A percentile compares a stretch with the other conserved stretches of the same genome.
These are phyloP conservation scores for Trichoderma erinaceum DNA, from an alignment of 495 filamentous ascomycete genomes.

Conservation along the genomic window DNA sequence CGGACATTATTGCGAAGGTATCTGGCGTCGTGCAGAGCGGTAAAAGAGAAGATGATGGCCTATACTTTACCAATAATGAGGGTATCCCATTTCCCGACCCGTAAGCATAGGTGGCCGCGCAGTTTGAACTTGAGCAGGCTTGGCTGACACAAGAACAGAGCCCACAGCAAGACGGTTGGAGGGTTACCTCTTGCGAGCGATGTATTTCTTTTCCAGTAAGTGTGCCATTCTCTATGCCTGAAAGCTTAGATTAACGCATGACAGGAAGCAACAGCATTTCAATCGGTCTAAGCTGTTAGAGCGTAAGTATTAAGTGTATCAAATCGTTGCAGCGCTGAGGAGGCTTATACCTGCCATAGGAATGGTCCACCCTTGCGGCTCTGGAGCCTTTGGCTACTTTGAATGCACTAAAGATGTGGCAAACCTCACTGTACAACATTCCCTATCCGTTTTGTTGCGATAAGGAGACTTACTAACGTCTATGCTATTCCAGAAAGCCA, in stretches of 20 bases:
- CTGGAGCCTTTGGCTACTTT: constrained; percentile 42
- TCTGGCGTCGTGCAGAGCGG: constrained; percentile 42
- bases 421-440: constrained; percentile 21
- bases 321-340: too few relatives aligned
- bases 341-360: constrained; percentile 21
- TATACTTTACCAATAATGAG: constrained; percentile 57
- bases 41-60: constrained; percentile 43
- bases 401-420: constrained; percentile 51
- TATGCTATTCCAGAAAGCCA: constrained; percentile 24
- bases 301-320: constrained; percentile 26
- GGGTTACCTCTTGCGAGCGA: constrained; percentile 53
- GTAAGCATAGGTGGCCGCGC: constrained; percentile 14
- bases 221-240: constrained; percentile 22
- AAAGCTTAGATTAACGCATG: constrained; percentile 21
- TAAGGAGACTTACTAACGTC: background rate
- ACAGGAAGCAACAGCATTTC: constrained; percentile 35
- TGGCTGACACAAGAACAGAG: constrained; percentile 16
- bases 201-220: constrained; percentile 43
- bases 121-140: background rate
- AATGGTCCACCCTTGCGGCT: constrained; percentile 46
- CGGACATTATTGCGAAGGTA: constrained; percentile 49
- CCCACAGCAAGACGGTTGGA: constrained; percentile 53
- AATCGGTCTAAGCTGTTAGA: constrained; percentile 41
- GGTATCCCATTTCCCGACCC: constrained; percentile 52
- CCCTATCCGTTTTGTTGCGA: background rate